phyloP scores from a whole-genome alignment of 495 filamentous ascomycete species.

The Trichoderma erinaceum region DNA sequence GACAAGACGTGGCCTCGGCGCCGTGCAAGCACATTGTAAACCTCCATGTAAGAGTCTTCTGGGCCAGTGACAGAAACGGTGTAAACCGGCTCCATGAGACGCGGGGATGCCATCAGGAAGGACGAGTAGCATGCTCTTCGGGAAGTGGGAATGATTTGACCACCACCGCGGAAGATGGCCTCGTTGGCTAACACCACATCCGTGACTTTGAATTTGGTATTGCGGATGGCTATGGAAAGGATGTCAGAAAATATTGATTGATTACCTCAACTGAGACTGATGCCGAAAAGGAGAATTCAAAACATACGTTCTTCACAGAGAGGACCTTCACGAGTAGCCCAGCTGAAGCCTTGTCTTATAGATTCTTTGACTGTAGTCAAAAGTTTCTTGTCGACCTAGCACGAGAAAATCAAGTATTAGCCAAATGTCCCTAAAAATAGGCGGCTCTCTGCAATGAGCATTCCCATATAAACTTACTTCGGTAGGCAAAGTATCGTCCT shows the following conservation, averaged over 20 bases:
- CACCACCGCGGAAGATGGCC: slow-evolving; percentile 88
- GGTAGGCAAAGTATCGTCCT: slow-evolving; percentile 89
- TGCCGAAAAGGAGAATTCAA: slow-evolving; percentile 19
- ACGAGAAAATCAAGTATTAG: slow-evolving; percentile 10
- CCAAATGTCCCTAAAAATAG: background rate
- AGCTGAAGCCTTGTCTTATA: slow-evolving; percentile 90
- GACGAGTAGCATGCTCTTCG: slow-evolving; percentile 87
- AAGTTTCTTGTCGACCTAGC: slow-evolving; percentile 78
- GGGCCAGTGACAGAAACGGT: slow-evolving; percentile 87
- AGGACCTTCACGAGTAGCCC: slow-evolving; percentile 91
- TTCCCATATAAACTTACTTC: slow-evolving; percentile 43
- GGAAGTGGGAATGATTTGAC: slow-evolving; percentile 94
- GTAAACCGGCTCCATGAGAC: slow-evolving; percentile 95
- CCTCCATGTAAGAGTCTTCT: slow-evolving; percentile 76
- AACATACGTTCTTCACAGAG: slow-evolving; percentile 95
- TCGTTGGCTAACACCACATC: slow-evolving; percentile 82
- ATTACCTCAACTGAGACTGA: background rate
- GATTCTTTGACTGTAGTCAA: slow-evolving; percentile 84
- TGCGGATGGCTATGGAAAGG: slow-evolving; percentile 68
- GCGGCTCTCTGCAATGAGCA: background rate
- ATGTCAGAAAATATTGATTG: slow-evolving; percentile 19
- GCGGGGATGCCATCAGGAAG: slow-evolving; percentile 93
- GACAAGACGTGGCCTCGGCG: slow-evolving; percentile 87
- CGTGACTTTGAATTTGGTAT: slow-evolving; percentile 90
- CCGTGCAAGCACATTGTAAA: slow-evolving; percentile 87